Percentiles rank a stretch among this genome's conserved stretches.
Conservation (phyloP, 78 protist species). For the Acrasis kona region DNA sequence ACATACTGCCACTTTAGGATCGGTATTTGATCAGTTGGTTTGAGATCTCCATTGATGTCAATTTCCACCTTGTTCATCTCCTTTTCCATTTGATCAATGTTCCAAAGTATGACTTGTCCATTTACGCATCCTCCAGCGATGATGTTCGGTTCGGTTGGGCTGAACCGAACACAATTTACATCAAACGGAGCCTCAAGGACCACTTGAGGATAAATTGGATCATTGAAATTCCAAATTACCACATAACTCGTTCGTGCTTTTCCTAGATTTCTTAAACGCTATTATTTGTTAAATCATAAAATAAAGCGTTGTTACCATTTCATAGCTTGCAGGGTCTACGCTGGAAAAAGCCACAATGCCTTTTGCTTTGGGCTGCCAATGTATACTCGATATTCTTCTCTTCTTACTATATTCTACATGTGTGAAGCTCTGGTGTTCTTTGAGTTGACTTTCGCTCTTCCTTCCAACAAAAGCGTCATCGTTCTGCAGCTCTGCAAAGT, state of each 20-base stretch:
- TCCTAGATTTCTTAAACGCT: not conserved
- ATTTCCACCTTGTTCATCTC: not conserved
- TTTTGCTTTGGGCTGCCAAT: slow-evolving; percentile 15
- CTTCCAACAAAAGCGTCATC: no score
- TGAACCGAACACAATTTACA: slow-evolving; percentile 5
- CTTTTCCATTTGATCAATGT: no score
- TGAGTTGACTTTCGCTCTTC: no score
- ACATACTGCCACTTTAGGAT: no score
- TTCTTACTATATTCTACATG: not conserved
- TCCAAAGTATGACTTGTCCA: slow-evolving; percentile 27
- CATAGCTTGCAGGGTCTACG: not conserved
- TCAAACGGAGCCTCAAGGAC: slow-evolving; percentile 19
- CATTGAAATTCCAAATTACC: slow-evolving; percentile 17
- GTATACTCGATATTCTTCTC: not conserved
- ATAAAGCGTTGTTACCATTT: not conserved
- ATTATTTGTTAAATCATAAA: no score
- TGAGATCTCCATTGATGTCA: no score
- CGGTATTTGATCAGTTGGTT: no score
- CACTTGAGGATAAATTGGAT: slow-evolving; percentile 9
- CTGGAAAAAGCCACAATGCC: not conserved
- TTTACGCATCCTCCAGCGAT: slow-evolving; percentile 17
- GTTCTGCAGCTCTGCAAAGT: no score
- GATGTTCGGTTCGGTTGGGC: slow-evolving; percentile 11
- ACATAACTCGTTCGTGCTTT: not conserved
- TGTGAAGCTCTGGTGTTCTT: no score